Evolutionary conservation across 2,329 filamentous ascomycete genomes (phyloP).

Genomic region (Nothophaeocryptopus gaeumannii): DNA sequence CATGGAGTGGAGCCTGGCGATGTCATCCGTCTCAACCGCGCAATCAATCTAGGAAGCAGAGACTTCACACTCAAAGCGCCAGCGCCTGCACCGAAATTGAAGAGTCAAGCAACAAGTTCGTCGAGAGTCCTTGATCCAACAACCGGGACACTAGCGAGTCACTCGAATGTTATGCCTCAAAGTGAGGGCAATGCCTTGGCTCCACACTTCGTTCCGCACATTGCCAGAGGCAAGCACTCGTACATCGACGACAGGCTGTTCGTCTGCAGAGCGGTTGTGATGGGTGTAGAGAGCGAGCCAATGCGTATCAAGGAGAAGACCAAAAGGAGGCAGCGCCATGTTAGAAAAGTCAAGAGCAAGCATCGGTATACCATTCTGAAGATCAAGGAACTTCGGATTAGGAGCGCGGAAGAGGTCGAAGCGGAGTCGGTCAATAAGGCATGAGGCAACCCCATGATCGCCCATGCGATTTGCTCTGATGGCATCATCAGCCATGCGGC

Average conservation of each 20-base stretch:
- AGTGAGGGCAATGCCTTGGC: conserved; percentile 1
- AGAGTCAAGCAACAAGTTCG: conserved; percentile 28
- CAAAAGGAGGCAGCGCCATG: conserved; percentile 64
- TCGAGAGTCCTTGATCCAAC: conserved; percentile 27
- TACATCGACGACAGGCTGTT: conserved; percentile 82
- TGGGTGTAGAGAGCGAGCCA: conserved; percentile 74
- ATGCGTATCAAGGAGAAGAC: conserved; percentile 56
- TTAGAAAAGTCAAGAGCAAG: conserved; percentile 80
- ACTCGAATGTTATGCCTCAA: conserved; percentile 30
- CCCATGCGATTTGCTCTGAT: too few species aligned
- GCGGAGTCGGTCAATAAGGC: conserved; percentile 29
- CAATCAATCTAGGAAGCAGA: conserved; percentile 74
- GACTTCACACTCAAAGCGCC: conserved; percentile 84
- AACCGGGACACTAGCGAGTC: conserved; percentile 24
- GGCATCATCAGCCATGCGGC: too few species aligned
- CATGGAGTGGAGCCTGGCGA: conserved; percentile 65
- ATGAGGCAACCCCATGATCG: too few species aligned
- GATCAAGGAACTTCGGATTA: conserved; percentile 76
- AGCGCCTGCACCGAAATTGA: conserved; percentile 46
- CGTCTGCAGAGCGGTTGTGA: conserved; percentile 78
- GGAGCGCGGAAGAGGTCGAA: conserved; percentile 54
- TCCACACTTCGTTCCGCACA: conserved; percentile 40
- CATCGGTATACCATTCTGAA: conserved; percentile 82
- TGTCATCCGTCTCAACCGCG: conserved; percentile 81
- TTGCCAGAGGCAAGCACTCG: conserved; percentile 36